Evolutionary conservation across 441 rosid genomes (phyloP).

Genomic region (Dalechampia spathulata): DNA sequence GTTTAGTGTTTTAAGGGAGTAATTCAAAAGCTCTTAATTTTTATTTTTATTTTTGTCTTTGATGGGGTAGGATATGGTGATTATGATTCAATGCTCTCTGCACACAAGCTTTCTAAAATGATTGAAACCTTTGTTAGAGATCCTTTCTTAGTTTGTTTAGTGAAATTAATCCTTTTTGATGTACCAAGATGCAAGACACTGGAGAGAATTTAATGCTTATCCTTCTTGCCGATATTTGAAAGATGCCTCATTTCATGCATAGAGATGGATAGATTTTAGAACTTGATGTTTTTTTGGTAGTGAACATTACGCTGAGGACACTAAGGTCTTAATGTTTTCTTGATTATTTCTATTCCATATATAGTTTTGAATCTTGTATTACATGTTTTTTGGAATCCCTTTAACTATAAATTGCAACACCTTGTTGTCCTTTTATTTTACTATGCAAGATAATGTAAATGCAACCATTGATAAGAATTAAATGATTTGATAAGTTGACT

Average conservation of each 20-base stretch:
- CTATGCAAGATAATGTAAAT: neutral
- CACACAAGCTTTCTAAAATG: neutral
- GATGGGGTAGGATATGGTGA: neutral
- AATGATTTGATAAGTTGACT: neutral
- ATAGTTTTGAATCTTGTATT: neutral
- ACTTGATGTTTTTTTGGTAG: neutral
- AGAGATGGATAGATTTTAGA: neutral
- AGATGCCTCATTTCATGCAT: neutral
- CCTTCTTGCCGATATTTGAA: neutral
- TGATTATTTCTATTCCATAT: no score
- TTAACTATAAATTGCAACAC: neutral
- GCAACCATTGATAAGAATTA: neutral
- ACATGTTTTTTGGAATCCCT: neutral
- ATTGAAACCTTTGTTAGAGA: no score
- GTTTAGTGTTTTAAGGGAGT: neutral
- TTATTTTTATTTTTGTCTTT: neutral
- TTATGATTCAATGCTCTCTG: neutral
- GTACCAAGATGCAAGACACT: neutral
- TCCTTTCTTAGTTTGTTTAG: no score
- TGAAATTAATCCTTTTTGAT: no score
- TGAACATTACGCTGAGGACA: neutral
- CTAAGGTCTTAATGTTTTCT: no score
- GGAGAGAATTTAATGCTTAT: neutral
- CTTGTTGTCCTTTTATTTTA: neutral
- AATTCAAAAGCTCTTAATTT: neutral